These are phyloP conservation scores for Aphanomyces cochlioides DNA, from an alignment of 352 stramenopile genomes.

Conservation along the genomic window DNA sequence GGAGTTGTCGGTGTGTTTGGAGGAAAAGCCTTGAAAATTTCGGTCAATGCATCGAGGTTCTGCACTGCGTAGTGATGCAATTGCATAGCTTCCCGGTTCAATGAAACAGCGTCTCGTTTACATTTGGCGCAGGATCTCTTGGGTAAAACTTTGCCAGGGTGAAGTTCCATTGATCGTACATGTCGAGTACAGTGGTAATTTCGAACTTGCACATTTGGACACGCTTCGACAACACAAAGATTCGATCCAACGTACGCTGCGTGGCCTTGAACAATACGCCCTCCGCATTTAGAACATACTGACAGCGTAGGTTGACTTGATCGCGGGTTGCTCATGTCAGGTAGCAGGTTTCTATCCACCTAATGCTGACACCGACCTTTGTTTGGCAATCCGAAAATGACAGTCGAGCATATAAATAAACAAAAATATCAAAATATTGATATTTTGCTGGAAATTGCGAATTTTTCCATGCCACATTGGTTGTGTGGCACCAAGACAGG, in stretches of 20 bases:
- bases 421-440: too few species aligned
- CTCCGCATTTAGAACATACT: not conserved
- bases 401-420: too few species aligned
- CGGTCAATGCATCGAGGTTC: not conserved
- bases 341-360: not conserved
- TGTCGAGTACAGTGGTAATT: not conserved
- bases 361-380: not conserved
- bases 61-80: not conserved
- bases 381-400: too few species aligned
- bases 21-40: not conserved
- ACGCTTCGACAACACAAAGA: not conserved
- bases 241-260: not conserved
- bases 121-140: not conserved
- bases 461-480: not conserved
- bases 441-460: not conserved
- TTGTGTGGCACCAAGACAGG: not conserved
- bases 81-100: not conserved
- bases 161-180: not conserved
- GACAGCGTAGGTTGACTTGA: not conserved
- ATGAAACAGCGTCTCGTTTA: not conserved
- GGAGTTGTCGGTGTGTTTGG: too few species aligned
- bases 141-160: not conserved
- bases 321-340: too few species aligned
- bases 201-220: slow-evolving; percentile 1
- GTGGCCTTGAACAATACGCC: not conserved